phyloP scores from a whole-genome alignment of 345 rosid genomes.

The Rubroshorea leprosula region DNA sequence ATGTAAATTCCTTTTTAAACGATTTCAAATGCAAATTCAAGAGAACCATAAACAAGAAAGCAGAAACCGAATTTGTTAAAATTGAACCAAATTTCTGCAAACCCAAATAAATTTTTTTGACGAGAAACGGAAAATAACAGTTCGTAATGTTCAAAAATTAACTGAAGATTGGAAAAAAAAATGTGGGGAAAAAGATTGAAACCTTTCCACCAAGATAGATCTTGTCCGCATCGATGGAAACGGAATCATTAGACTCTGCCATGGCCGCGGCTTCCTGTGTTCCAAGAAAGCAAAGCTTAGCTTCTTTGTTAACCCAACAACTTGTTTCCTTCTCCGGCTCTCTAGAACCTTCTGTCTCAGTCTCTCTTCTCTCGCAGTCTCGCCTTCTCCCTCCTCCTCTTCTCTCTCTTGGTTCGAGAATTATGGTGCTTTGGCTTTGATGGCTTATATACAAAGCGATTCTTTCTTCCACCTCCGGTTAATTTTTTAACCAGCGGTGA shows the following conservation, averaged over 20 bases:
- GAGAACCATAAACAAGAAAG: neutral
- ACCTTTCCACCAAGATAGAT: constrained; percentile 93
- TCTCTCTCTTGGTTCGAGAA: neutral
- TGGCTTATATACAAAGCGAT: constrained; percentile 34
- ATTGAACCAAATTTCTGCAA: neutral
- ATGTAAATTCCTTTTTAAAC: no score
- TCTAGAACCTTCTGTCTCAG: neutral
- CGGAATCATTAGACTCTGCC: constrained; percentile 51
- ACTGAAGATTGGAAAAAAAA: neutral
- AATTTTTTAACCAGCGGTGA: constrained; percentile 13
- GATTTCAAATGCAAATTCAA: neutral
- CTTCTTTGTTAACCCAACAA: neutral
- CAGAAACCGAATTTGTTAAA: neutral
- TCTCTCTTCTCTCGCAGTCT: neutral
- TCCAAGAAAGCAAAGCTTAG: constrained; percentile 4
- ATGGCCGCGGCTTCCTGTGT: constrained; percentile 48
- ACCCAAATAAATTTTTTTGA: neutral
- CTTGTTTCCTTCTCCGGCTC: neutral
- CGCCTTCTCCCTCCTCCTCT: constrained; percentile 6
- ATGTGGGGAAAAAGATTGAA: neutral
- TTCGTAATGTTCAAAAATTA: no score
- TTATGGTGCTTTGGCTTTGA: neutral
- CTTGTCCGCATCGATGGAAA: constrained; percentile 66
- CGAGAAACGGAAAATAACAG: neutral
- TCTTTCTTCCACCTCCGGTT: constrained; percentile 10